Evolutionary conservation across 495 filamentous ascomycete species (phyloP), one percentile per base, ranked within the genome.

Genomic region (Xylaria cubensis): DNA sequence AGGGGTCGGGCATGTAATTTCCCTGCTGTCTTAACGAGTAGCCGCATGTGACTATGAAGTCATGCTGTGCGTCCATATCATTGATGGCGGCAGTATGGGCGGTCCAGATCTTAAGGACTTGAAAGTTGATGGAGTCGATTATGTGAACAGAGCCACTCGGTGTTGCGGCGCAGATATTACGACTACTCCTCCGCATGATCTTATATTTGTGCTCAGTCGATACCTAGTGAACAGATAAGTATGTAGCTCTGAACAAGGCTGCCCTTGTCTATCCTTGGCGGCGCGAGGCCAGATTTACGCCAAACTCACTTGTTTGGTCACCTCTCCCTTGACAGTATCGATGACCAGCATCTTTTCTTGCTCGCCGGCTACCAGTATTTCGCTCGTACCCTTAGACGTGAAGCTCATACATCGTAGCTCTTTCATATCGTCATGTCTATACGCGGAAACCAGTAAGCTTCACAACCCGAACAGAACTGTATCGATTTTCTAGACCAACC

Each of bases 11-110:
- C 79, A 94, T 93, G 59, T 84, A 87, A 51, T 80, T 85, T 65
- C 74, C 79, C 59, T 80, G 80, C 63, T 84, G 84, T 74, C 93
- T 90, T 21, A 91, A 85, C 1, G 94, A 95, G 78, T 93, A 96
- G n/a, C 96, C 96, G 80, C 96, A 99, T 32, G 95, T 98, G 24
- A 98, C 90, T 39, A 98, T 87, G 72, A 93, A 94, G 76, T 97
- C 94, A 73, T 93, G 91, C 68, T 94, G 92, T 8, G 94, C 93
- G 82, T 98, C 95, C 92, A 99, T 97, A 77, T 98, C 94, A 77
- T 93, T 95, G 73, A 98, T 92, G 32, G 87, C 89, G 4, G 92
- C 90, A 3, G 88, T 87, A 73, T 98, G 95, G 6, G 95, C 93
- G 72, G 94, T 92, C 93, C 95, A 98, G 17, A 88, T 88, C 76